Base-by-base conservation (phyloP, 352 stramenopile genomes). In the Phytophthora melonis region DNA sequence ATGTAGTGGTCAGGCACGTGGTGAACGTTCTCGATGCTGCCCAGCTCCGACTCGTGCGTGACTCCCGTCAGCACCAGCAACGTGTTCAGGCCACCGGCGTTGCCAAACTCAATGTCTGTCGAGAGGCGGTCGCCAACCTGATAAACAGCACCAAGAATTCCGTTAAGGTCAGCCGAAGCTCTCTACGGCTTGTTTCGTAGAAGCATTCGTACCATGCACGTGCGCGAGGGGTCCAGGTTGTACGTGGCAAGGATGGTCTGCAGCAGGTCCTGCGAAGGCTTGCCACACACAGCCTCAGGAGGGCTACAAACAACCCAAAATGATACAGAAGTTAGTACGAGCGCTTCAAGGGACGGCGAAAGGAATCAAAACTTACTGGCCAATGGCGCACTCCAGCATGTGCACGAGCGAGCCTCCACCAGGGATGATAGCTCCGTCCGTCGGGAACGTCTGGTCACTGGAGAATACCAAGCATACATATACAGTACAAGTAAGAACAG, bases 71-170 rank as follows among this genome's bases (percentile, higher is more conserved):
- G 79, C 60, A 96, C 89, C 6, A 96, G 77, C 64, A 96, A 74
- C 43, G 89, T 96, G 49, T 88, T 75, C 52, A 94, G 54, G 3
- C 88, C 87, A 36, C 89, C 89, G 16, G 82, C 80, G 30, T 86
- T 85, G 55, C 89, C 89, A 34, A 96, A 96, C 72, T 92, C 85
- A 73, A 96, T 96, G 75, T 96, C 89, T 1, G 89, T 96, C 30
- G 86, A 91, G 39, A 96, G 69, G 25, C 86, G 84, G 58, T 96
- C 89, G 60, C 89, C 89, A n/a, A 96, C 87, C 87, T 94, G 13
- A 7, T 7, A 10, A 14, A 54, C 18, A 54, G 13, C 5, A 54
- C n/a, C 47, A 54, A 23, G 7, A 43, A 43, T 34, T 34, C 30
- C 30, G 23, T 27, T 27, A 27, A 27, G 10, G 19, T 54, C 19